These are phyloP conservation scores for Penicillium alfredii DNA, from an alignment of 495 filamentous ascomycete genomes.

Conservation along the genomic window DNA sequence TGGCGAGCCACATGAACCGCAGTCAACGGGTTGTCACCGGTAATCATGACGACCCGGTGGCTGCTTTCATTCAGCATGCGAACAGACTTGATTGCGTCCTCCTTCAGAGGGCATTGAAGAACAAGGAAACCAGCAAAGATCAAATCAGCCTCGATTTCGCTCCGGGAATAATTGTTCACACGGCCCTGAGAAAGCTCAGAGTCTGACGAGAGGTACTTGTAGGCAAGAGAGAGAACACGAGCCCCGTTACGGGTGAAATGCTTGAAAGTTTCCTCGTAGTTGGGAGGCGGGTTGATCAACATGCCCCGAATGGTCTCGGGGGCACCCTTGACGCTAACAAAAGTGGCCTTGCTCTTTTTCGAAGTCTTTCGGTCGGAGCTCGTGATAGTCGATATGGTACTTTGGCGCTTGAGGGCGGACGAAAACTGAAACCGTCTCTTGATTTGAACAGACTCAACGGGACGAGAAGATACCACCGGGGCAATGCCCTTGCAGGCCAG, in stretches of 20 bases:
- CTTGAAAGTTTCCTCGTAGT: slow-evolving; percentile 98
- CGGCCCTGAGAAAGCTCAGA: slow-evolving; percentile 71
- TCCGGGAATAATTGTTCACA: slow-evolving; percentile 88
- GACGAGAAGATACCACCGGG: slow-evolving; percentile 40
- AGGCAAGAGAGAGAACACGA: slow-evolving; percentile 87
- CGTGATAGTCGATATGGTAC: slow-evolving; percentile 79
- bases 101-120: slow-evolving; percentile 91
- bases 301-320: slow-evolving; percentile 94
- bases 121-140: slow-evolving; percentile 94
- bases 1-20: slow-evolving; percentile 92
- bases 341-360: slow-evolving; percentile 71
- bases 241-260: slow-evolving; percentile 94
- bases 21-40: slow-evolving; percentile 95
- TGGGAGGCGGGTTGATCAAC: slow-evolving; percentile 71
- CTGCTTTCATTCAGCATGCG: slow-evolving; percentile 98
- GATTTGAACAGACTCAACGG: slow-evolving; percentile 71
- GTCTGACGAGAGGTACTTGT: slow-evolving; percentile 80
- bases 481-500: slow-evolving; percentile 48
- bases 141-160: slow-evolving; percentile 81
- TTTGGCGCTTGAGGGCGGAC: slow-evolving; percentile 90
- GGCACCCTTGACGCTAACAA: slow-evolving; percentile 93
- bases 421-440: slow-evolving; percentile 98
- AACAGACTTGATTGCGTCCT: slow-evolving; percentile 88
- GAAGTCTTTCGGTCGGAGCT: slow-evolving; percentile 59
- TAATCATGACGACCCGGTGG: slow-evolving; percentile 99